Evolutionary conservation across 352 stramenopile species (phyloP), one percentile per base, ranked within the genome.

Genomic region (Plasmopara viticola): DNA sequence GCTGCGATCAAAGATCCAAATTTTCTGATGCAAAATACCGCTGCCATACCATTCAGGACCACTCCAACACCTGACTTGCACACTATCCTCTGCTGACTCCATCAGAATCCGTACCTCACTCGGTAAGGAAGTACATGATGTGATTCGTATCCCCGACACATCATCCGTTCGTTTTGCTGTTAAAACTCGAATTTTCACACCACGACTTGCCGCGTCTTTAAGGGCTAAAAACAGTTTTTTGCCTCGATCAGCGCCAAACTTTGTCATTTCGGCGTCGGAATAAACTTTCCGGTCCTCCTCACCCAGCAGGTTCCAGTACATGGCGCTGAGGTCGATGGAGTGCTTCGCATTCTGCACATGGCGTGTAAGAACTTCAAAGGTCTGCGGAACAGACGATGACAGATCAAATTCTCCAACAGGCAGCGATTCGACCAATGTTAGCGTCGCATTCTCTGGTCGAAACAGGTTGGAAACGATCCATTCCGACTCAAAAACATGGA

Each of bases 301-400:
- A 6, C 77, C 78, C 13, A 86, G 55, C 30, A 93, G 51, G 48
- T 90, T 88, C 79, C 80, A 93, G 66, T 93, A 93, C 83, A 90
- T 93, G 53, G 79, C 83, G 29, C 74, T 88, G 14, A 93, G 67
- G 47, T 91, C 74, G 44, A 93, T 83, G 7, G 69, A 72, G 44
- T 18, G 46, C 3, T 57, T 72, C 9, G 79, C 80, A 4, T 52
- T 44, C 4, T 67, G 39, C 0, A 87, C 74, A 47, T 67, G 75
- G 4, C 53, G 52, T 15, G 68, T 64, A 31, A 91, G 66, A 29
- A 52, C 57, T 20, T 80, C 70, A 20, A 78, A 78, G 0, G 80
- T 93, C 53, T 65, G 53, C 37, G 52, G 58, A 8, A 68, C 55
- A 9, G 41, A 34, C 1, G 74, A 78, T 2, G 60, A 40, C 14